Conservation (phyloP, 2,329 filamentous ascomycete genomes). For the Pseudonectria buxi region DNA sequence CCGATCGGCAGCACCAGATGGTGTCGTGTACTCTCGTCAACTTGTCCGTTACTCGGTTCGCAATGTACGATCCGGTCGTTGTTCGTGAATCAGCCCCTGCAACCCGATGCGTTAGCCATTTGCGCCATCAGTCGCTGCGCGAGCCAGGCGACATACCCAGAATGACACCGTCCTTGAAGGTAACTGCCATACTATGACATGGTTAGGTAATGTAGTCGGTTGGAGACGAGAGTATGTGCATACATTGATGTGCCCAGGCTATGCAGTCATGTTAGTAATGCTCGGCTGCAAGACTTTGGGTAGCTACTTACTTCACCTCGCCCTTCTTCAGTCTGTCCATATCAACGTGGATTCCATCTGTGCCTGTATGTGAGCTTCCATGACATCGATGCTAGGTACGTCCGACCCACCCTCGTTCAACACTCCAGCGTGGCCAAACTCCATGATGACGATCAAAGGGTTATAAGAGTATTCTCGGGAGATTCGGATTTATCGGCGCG, state of each 20-base stretch:
- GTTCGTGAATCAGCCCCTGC: conserved; percentile 90
- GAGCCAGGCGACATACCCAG: conserved; percentile 48
- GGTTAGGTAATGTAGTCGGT: conserved; percentile 22
- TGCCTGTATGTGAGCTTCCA: conserved; percentile 15
- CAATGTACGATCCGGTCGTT: conserved; percentile 96
- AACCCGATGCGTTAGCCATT: conserved; percentile 8
- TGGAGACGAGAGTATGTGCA: conserved; percentile 28
- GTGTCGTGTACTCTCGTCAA: conserved; percentile 97
- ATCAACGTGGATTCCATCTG: conserved; percentile 98
- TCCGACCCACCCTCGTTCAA: conserved; percentile 53
- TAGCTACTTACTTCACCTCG: conserved; percentile 81
- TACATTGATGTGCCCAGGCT: conserved; percentile 98
- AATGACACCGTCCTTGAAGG: conserved; percentile 97
- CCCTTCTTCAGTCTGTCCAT: conserved; percentile 99
- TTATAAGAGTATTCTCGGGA: background rate
- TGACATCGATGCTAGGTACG: conserved; percentile 10
- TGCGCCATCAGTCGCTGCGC: background rate
- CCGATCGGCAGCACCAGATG: conserved; percentile 98
- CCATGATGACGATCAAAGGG: conserved; percentile 37
- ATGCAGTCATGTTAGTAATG: conserved; percentile 25
- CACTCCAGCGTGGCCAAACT: conserved; percentile 56
- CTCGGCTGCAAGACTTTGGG: background rate
- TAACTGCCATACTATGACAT: conserved; percentile 81
- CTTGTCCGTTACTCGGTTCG: conserved; percentile 98
- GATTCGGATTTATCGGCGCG: too few species aligned